Percentiles rank a stretch among this genome's conserved stretches.
Evolutionary conservation across 2,329 filamentous ascomycete species (phyloP).

Genomic region (Waltergamsia citrina): DNA sequence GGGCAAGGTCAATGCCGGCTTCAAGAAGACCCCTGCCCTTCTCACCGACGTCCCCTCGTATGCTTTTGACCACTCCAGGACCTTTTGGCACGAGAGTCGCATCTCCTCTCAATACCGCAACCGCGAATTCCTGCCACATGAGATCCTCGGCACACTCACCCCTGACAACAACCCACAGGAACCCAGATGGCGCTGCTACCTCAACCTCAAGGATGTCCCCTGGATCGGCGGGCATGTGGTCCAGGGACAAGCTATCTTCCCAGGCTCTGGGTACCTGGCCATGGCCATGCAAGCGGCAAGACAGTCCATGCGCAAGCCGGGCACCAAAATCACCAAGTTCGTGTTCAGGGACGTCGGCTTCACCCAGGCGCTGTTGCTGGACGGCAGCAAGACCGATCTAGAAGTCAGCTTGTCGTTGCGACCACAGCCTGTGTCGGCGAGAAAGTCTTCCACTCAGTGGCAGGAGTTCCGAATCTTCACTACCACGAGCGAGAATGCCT

Average conservation of each 20-base stretch:
- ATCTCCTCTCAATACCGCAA: constrained; percentile 17
- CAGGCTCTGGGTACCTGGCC: constrained; percentile 20
- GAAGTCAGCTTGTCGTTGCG: constrained; percentile 11
- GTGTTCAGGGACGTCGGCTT: constrained; percentile 5
- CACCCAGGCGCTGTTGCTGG: constrained; percentile 10
- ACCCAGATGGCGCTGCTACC: constrained; percentile 12
- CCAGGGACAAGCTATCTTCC: constrained; percentile 17
- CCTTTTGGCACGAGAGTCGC: constrained; percentile 21
- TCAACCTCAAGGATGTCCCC: constrained; percentile 13
- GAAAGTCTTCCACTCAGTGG: constrained; percentile 9
- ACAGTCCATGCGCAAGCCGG: constrained; percentile 5
- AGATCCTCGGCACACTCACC: constrained; percentile 10
- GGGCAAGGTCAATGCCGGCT: constrained; percentile 5
- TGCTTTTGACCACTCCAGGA: constrained; percentile 23
- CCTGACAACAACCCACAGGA: constrained; percentile 10
- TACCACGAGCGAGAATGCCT: constrained; percentile 7
- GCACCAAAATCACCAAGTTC: neutral
- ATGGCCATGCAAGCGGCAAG: constrained; percentile 22
- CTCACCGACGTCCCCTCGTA: constrained; percentile 23
- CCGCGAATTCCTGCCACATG: constrained; percentile 16
- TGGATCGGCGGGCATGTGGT: constrained; percentile 22
- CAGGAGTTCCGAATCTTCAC: constrained; percentile 14
- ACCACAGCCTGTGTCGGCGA: constrained; percentile 8
- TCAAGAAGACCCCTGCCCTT: constrained; percentile 9
- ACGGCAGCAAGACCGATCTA: constrained; percentile 6